Evolutionary conservation across 2,329 filamentous ascomycete genomes (phyloP).

Genomic region (Hymenoscyphus fraxineus): DNA sequence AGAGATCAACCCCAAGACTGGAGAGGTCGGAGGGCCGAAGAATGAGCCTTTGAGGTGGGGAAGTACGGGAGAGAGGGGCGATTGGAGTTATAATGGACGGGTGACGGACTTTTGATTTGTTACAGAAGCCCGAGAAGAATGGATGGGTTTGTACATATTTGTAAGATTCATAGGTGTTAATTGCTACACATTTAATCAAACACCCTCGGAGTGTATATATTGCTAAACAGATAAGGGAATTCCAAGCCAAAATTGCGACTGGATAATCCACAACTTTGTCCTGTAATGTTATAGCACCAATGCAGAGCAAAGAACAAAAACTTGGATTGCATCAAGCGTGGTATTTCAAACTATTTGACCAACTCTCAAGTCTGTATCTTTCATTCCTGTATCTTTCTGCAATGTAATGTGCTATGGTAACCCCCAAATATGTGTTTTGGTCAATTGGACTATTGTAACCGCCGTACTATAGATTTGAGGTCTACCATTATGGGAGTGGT

Average conservation of each 20-base stretch:
- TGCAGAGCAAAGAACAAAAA: no score
- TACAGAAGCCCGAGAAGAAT: background rate
- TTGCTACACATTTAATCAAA: background rate
- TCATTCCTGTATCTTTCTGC: no score
- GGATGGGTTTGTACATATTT: background rate
- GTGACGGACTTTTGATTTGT: constrained; percentile 76
- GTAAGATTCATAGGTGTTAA: background rate
- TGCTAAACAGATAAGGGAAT: background rate
- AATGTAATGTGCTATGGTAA: no score
- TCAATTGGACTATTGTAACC: no score
- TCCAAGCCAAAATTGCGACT: background rate
- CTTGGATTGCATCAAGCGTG: no score
- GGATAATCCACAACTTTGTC: no score
- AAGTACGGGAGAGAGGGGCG: constrained; percentile 53
- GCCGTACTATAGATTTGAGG: no score
- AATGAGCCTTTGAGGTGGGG: constrained; percentile 94
- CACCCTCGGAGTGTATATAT: background rate
- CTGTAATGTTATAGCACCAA: no score
- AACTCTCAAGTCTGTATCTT: no score
- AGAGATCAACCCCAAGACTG: constrained; percentile 86
- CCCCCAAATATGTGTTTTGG: no score
- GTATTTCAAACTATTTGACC: no score
- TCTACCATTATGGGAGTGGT: no score
- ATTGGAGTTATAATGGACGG: constrained; percentile 92
- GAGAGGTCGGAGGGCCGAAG: constrained; percentile 94